Evolutionary conservation across 2,329 filamentous ascomycete genomes (phyloP).

Genomic region (Rugonectria rugulosa): DNA sequence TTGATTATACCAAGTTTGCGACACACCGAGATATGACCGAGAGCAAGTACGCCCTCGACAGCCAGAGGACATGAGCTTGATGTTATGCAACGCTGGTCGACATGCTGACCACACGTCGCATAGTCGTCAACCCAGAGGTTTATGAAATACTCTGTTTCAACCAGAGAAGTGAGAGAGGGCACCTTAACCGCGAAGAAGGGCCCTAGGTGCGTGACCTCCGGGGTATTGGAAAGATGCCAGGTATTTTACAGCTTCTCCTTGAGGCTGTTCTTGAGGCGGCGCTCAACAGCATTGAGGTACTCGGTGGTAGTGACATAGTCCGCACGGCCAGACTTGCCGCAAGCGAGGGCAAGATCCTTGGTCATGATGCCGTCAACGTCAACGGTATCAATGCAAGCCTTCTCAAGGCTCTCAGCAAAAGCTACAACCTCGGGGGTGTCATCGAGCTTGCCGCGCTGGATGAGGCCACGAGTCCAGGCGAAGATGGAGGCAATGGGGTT

Average conservation of each 20-base stretch:
- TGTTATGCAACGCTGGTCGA: conserved; percentile 23
- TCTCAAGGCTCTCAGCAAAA: conserved; percentile 91
- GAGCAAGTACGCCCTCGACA: conserved; percentile 13
- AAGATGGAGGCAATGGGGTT: conserved; percentile 99
- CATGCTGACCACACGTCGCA: conserved; percentile 22
- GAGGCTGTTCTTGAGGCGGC: conserved; percentile 80
- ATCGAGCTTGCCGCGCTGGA: conserved; percentile 93
- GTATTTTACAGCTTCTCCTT: conserved; percentile 74
- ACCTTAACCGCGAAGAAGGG: conserved; percentile 9
- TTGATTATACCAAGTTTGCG: conserved; percentile 23
- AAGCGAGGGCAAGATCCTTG: conserved; percentile 96
- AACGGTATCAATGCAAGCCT: conserved; percentile 93
- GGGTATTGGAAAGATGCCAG: conserved; percentile 14
- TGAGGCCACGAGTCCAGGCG: conserved; percentile 94
- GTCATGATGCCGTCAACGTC: conserved; percentile 97
- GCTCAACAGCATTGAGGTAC: conserved; percentile 93
- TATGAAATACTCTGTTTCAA: conserved; percentile 24
- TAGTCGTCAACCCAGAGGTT: conserved; percentile 19
- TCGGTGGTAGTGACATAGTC: conserved; percentile 92
- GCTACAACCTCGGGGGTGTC: conserved; percentile 88
- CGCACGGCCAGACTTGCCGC: conserved; percentile 82
- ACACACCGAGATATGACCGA: conserved; percentile 9
- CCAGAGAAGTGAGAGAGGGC: conserved; percentile 18
- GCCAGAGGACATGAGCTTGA: conserved; percentile 10
- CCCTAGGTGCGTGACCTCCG: conserved; percentile 9